These are phyloP conservation scores for Porodaedalea pini DNA, from an alignment of 1,284 basidiomycete genomes.

Conservation along the genomic window DNA sequence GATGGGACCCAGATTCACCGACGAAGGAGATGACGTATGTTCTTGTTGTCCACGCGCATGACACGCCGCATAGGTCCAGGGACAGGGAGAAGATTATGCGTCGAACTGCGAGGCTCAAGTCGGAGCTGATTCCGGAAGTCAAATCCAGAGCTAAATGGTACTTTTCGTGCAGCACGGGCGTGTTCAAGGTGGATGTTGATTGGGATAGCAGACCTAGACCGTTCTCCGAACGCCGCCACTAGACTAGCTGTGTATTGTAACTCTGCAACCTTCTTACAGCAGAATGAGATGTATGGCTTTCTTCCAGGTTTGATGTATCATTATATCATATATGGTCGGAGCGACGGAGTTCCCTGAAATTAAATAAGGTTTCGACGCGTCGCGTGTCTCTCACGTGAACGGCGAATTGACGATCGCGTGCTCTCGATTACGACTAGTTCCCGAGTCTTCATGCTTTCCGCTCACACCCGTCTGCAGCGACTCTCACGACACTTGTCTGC, in stretches of 20 bases:
- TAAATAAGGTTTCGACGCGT: not conserved
- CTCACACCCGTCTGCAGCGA: slow-evolving; percentile 2
- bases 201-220: slow-evolving; percentile 4
- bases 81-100: not conserved
- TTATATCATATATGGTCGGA: too few species aligned
- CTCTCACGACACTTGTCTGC: not conserved
- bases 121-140: slow-evolving; percentile 3
- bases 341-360: too few species aligned
- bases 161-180: not conserved
- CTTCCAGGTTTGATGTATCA: not conserved
- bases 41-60: slow-evolving; percentile 1
- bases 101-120: not conserved
- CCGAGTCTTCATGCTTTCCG: not conserved
- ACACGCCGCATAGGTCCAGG: not conserved
- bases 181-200: slow-evolving; percentile 9
- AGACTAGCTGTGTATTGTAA: too few species aligned
- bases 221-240: too few species aligned
- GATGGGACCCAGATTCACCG: slow-evolving; percentile 11
- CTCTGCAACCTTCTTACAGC: too few species aligned
- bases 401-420: not conserved
- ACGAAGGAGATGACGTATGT: slow-evolving; percentile 5
- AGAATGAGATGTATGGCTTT: too few species aligned
- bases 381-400: not conserved
- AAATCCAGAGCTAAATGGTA: slow-evolving; percentile 7
- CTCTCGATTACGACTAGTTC: not conserved